A percentile compares a stretch with the other conserved stretches of the same genome.
phyloP scores from a whole-genome alignment of 176 grass and related monocot species.

The Rhynchospora pubera region DNA sequence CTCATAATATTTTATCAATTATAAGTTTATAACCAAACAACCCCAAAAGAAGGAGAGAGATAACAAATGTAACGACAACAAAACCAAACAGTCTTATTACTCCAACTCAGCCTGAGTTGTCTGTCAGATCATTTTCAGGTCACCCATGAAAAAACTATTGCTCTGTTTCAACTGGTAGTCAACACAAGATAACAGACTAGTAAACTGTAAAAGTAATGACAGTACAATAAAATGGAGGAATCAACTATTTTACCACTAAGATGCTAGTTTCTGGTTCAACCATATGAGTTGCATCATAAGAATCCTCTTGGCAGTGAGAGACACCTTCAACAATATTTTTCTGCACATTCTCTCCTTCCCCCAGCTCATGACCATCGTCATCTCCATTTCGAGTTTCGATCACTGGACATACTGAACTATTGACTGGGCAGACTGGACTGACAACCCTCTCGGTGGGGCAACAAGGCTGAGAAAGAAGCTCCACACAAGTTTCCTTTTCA shows the following conservation, averaged over 20 bases:
- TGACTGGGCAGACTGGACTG: conserved; percentile 17
- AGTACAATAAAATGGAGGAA: not conserved
- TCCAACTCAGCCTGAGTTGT: not conserved
- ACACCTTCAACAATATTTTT: conserved; percentile 20
- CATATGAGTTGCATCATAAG: conserved; percentile 8
- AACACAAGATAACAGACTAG: not conserved
- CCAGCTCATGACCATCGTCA: conserved; percentile 12
- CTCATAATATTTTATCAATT: not conserved
- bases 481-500: conserved; percentile 36
- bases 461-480: conserved; percentile 33
- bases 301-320: conserved; percentile 16
- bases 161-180: not conserved
- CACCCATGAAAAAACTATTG: not conserved
- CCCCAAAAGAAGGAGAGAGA: not conserved
- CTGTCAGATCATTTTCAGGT: not conserved
- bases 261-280: conserved; percentile 17
- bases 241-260: conserved; percentile 16
- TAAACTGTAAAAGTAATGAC: not conserved
- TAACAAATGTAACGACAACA: not conserved
- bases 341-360: conserved; percentile 25
- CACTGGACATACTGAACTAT: conserved; percentile 16
- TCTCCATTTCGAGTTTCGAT: conserved; percentile 7
- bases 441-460: conserved; percentile 26
- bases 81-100: not conserved
- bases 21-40: not conserved